phyloP scores from a whole-genome alignment of 2,329 filamentous ascomycete genomes.

The Clarireedia homoeocarpa region DNA sequence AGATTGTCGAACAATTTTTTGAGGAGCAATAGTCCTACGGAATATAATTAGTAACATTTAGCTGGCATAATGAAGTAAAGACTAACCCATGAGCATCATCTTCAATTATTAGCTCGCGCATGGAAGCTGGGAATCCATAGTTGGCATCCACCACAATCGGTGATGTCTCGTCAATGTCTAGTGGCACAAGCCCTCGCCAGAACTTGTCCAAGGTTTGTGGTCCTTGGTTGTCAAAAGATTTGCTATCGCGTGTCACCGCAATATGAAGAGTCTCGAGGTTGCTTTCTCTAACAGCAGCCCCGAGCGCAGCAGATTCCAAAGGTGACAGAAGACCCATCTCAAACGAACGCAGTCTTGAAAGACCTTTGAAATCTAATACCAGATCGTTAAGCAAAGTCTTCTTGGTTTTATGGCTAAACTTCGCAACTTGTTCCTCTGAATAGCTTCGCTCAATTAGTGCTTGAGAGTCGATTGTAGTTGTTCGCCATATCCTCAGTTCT shows the following conservation, averaged over 20 bases:
- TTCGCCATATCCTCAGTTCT: conserved; percentile 10
- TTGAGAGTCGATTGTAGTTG: conserved; percentile 4
- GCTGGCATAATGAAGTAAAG: neutral
- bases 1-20: conserved; percentile 6
- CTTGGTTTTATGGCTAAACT: neutral
- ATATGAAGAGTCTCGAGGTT: conserved; percentile 8
- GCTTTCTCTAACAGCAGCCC: conserved; percentile 2
- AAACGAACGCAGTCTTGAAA: conserved; percentile 4
- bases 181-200: conserved; percentile 2
- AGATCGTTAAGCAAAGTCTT: neutral
- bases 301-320: conserved; percentile 7
- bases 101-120: conserved; percentile 8
- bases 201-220: conserved; percentile 4
- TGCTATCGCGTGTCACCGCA: conserved; percentile 7
- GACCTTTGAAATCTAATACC: conserved; percentile 7
- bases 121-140: conserved; percentile 5
- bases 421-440: neutral
- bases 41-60: neutral
- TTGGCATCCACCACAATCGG: neutral
- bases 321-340: conserved; percentile 9
- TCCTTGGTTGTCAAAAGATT: conserved; percentile 5
- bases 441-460: neutral
- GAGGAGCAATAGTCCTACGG: conserved; percentile 1
- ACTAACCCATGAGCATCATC: conserved; percentile 9
- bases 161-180: conserved; percentile 4